Evolutionary conservation across 805 yeast genomes (phyloP).

Genomic region (Myxozyma udenii): DNA sequence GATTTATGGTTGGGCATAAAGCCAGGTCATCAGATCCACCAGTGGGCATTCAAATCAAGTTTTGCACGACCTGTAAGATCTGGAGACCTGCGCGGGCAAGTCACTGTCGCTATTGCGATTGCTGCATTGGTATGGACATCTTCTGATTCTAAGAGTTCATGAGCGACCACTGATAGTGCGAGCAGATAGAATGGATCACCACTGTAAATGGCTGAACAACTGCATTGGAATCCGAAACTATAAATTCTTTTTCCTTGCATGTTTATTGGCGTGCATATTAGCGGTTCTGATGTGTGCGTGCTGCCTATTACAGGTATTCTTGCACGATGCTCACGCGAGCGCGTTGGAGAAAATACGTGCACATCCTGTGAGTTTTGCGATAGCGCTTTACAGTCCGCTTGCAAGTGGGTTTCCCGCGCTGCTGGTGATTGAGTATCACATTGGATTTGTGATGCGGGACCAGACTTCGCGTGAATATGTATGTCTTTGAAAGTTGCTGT

Average conservation of each 20-base stretch:
- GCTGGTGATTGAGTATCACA: background rate
- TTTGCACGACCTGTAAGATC: constrained; percentile 9
- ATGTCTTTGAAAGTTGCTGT: background rate
- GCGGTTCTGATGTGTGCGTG: background rate
- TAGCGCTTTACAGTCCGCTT: background rate
- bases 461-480: background rate
- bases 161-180: background rate
- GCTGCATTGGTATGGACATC: constrained; percentile 8
- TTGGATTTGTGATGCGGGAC: background rate
- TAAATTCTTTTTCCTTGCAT: background rate
- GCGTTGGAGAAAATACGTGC: background rate
- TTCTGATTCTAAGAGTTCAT: background rate
- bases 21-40: background rate
- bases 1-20: no score
- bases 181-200: constrained; percentile 12
- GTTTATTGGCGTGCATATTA: background rate
- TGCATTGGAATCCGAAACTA: constrained; percentile 14
- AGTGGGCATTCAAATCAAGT: constrained; percentile 2
- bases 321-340: background rate
- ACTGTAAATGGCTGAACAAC: constrained; percentile 14
- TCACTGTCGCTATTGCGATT: constrained; percentile 9
- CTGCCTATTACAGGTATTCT: background rate
- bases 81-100: constrained; percentile 18
- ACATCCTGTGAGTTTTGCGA: background rate
- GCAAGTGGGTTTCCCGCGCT: background rate